Evolutionary conservation across 768 basidiomycete species (phyloP).

Genomic region (Chalciporus pseudorubinellus): DNA sequence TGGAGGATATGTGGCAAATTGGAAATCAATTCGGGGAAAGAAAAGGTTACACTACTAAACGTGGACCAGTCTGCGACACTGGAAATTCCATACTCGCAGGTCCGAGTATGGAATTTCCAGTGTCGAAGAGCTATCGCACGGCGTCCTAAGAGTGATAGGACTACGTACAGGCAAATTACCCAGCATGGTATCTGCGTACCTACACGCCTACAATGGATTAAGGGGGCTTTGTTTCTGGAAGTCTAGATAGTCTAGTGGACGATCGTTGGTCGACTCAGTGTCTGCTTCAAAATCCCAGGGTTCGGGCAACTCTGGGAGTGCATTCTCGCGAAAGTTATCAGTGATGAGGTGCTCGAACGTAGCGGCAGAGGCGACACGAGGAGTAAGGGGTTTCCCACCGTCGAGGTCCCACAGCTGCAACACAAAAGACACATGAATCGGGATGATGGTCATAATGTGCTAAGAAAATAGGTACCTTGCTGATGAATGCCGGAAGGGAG

Average conservation of each 20-base stretch:
- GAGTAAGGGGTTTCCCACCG: slow-evolving; percentile 18
- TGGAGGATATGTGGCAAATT: no score
- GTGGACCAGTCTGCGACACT: background rate
- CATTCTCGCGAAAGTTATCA: slow-evolving; percentile 17
- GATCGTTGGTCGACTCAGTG: background rate
- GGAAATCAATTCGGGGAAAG: no score
- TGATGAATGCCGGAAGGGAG: slow-evolving; percentile 20
- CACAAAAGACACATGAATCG: background rate
- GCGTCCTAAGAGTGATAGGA: background rate
- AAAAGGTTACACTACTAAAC: background rate
- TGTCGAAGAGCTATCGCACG: background rate
- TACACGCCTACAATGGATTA: background rate
- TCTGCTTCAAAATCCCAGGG: slow-evolving; percentile 2
- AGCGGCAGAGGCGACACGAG: slow-evolving; percentile 19
- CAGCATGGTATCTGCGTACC: background rate
- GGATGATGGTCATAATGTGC: no score
- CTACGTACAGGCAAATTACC: background rate
- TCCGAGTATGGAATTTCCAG: background rate
- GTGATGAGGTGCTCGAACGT: slow-evolving; percentile 26
- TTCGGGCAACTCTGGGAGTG: slow-evolving; percentile 12
- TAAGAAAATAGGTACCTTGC: slow-evolving; percentile 13
- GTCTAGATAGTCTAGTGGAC: background rate
- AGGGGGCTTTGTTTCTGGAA: background rate
- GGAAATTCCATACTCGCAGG: background rate
- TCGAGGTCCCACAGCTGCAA: slow-evolving; percentile 27